Evolutionary conservation across 352 stramenopile genomes (phyloP), one percentile per base, ranked within the genome.

Genomic region (Aphanomyces stellatus): DNA sequence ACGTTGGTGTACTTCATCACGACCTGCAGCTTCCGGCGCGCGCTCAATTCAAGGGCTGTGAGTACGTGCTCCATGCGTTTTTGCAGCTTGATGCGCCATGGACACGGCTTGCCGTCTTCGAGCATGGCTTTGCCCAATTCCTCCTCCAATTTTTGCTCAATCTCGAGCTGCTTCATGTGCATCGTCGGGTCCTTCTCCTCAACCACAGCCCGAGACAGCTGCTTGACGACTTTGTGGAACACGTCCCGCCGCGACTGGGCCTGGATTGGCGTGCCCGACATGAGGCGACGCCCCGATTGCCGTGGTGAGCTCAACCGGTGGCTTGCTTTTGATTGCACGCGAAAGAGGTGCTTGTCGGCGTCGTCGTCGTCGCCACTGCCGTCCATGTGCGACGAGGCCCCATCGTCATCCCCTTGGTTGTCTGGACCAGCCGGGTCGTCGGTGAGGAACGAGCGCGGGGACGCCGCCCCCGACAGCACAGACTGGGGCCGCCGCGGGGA

Each of bases 1-100:
- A 60, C 71, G 11, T 87, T 75, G 0, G 82, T 90, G 53, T 90
- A 90, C 70, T 88, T 90, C 8, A 90, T 74, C n/a, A 90, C 80
- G n/a, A 88, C 65, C 17, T 81, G 74, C 4, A 88, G 68, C 28
- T 91, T 91, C 2, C 68, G 43, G 53, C 86, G 83, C 3, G 82
- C 72, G 4, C 74, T 75, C 60, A 90, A 69, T 31, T 72, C 69
- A 8, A 91, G 69, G 1, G 65, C 68, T 6, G 70, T 75, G 10
- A 91, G 57, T 17, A 87, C 79, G 0, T 56, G 65, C 59, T 88
- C 81, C 77, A 91, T 86, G 0, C 82, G 76, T 28, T 69, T 71
- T 46, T 91, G 82, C 13, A 88, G 66, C 61, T 91, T 79, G 13
- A 76, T 63, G 37, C 81, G 80, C 13, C 88, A 41, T 17, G 51